These are phyloP conservation scores for Lunularia cruciata DNA, from an alignment of 225 moss, liverwort and hornwort genomes.

Conservation along the genomic window DNA sequence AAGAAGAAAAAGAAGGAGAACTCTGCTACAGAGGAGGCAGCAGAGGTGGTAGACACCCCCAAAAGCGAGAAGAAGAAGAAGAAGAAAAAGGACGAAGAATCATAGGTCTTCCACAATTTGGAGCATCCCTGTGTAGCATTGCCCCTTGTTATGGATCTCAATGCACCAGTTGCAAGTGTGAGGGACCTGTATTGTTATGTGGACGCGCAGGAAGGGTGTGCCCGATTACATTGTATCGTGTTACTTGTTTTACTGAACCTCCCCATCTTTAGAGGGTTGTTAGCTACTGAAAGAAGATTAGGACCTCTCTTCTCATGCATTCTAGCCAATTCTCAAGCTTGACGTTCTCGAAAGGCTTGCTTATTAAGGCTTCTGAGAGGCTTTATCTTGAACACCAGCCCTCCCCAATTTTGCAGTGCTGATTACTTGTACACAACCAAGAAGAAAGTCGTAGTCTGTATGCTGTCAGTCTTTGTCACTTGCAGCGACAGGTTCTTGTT, in stretches of 20 bases:
- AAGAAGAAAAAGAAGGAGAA: conserved; percentile 21
- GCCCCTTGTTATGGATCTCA: too few species aligned
- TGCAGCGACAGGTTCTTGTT: neutral
- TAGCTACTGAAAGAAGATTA: neutral
- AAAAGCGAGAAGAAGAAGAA: conserved; percentile 31
- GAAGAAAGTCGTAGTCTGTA: neutral
- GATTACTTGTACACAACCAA: conserved; percentile 10
- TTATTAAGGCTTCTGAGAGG: neutral
- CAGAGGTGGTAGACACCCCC: conserved; percentile 12
- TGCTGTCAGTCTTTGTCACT: neutral
- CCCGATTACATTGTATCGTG: neutral
- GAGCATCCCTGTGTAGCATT: too few species aligned
- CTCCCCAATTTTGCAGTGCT: conserved; percentile 12
- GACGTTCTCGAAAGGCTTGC: neutral
- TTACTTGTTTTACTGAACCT: neutral
- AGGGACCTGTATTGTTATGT: conserved; percentile 1
- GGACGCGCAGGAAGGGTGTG: neutral
- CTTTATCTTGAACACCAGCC: neutral
- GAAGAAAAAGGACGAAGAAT: conserved; percentile 16
- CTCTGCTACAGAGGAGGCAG: conserved; percentile 29
- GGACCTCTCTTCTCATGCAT: neutral
- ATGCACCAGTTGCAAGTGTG: neutral
- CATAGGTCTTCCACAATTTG: too few species aligned
- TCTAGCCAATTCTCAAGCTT: neutral
- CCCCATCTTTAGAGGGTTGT: neutral